Conservation (phyloP, 2,329 filamentous ascomycete species). For the Stachybotrys echinatus region DNA sequence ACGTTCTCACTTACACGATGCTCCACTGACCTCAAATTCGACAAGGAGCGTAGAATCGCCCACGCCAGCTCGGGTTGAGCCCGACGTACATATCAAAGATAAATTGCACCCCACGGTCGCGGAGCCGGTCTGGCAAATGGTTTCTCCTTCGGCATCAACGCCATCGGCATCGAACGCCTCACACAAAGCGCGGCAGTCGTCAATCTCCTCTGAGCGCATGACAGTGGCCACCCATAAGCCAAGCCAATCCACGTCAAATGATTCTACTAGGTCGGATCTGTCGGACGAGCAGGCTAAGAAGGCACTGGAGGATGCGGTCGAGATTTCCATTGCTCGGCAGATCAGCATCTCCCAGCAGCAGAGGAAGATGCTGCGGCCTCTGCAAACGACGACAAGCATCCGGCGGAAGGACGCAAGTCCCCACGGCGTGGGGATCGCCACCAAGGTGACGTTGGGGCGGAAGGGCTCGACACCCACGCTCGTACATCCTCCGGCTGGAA, state of each 20-base stretch:
- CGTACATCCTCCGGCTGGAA: not conserved
- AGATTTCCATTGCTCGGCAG: constrained; percentile 63
- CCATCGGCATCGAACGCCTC: constrained; percentile 13
- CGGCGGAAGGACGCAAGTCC: constrained; percentile 13
- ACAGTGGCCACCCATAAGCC: constrained; percentile 4
- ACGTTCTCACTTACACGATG: not conserved
- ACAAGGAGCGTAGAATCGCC: constrained; percentile 37
- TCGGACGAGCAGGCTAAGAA: constrained; percentile 12
- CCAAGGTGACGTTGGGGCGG: constrained; percentile 15
- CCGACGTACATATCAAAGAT: constrained; percentile 18
- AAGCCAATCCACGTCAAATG: constrained; percentile 10
- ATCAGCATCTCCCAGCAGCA: constrained; percentile 62
- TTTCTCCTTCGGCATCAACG: constrained; percentile 31
- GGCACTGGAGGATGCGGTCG: constrained; percentile 49
- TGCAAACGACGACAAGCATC: constrained; percentile 30
- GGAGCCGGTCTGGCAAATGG: constrained; percentile 44
- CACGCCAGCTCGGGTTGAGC: constrained; percentile 16
- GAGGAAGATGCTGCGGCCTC: constrained; percentile 51
- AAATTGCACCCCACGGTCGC: constrained; percentile 29
- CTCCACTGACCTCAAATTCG: constrained; percentile 8
- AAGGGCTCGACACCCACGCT: constrained; percentile 5
- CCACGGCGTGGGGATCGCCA: constrained; percentile 3
- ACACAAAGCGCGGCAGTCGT: constrained; percentile 10
- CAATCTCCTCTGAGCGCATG: constrained; percentile 18
- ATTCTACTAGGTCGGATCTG: constrained; percentile 8